These are phyloP conservation scores for Carex pumila DNA, from an alignment of 176 grass and related monocot species.

Conservation along the genomic window DNA sequence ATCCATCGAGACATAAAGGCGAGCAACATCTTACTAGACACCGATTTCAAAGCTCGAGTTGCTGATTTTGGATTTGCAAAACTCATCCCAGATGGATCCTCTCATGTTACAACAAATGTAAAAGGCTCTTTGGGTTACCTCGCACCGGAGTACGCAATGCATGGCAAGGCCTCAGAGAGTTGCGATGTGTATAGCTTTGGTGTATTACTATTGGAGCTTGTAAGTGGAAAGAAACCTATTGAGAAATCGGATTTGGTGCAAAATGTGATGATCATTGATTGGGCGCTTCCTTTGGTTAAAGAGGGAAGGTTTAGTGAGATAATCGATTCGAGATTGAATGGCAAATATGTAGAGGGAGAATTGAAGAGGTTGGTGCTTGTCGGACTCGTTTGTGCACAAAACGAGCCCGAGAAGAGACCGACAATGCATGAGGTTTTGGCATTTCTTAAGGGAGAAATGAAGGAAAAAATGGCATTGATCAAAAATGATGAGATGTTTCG, in stretches of 20 bases:
- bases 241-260: background rate
- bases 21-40: constrained; percentile 30
- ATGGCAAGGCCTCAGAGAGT: constrained; percentile 14
- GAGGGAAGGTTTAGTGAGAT: constrained; percentile 18
- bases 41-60: constrained; percentile 27
- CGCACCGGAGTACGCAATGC: constrained; percentile 13
- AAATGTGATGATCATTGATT: constrained; percentile 14
- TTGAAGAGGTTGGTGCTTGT: constrained; percentile 30
- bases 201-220: constrained; percentile 23
- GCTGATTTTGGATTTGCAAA: constrained; percentile 30
- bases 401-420: constrained; percentile 17
- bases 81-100: constrained; percentile 13
- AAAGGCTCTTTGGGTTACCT: constrained; percentile 14
- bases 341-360: constrained; percentile 18
- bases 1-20: constrained; percentile 28
- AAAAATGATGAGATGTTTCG: constrained; percentile 18
- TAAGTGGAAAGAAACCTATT: constrained; percentile 22
- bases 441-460: constrained; percentile 25
- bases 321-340: constrained; percentile 18
- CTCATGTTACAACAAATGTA: background rate
- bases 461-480: constrained; percentile 7
- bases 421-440: constrained; percentile 15
- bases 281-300: constrained; percentile 20
- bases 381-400: constrained; percentile 17
- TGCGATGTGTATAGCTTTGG: constrained; percentile 27